Conservation (phyloP, 805 yeast species). For the Yarrowia bubula region DNA sequence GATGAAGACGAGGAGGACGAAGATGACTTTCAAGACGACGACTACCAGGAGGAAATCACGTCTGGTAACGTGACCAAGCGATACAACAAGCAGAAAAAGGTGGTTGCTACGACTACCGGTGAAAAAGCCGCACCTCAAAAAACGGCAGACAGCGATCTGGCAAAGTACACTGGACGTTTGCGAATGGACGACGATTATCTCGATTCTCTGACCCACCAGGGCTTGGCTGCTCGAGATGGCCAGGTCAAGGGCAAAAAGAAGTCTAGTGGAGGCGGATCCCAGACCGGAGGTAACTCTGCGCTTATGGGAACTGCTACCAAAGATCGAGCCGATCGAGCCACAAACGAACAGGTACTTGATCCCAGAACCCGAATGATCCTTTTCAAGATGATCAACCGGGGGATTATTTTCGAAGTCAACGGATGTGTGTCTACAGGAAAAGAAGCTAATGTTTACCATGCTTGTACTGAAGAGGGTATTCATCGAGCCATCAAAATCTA, state of each 20-base stretch:
- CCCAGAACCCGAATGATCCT: slow-evolving; percentile 87
- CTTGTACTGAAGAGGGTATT: slow-evolving; percentile 44
- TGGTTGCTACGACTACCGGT: background rate
- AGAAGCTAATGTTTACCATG: slow-evolving; percentile 98
- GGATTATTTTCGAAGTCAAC: slow-evolving; percentile 77
- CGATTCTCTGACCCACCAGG: slow-evolving; percentile 25
- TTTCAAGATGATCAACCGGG: slow-evolving; percentile 76
- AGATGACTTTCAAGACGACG: background rate
- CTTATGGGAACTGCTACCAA: slow-evolving; percentile 32
- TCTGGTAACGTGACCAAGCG: slow-evolving; percentile 19
- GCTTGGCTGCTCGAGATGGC: slow-evolving; percentile 16
- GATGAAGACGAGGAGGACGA: background rate
- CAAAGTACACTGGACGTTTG: slow-evolving; percentile 31
- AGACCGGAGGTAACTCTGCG: slow-evolving; percentile 30
- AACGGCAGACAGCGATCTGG: slow-evolving; percentile 21
- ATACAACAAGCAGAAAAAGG: slow-evolving; percentile 21
- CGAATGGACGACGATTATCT: slow-evolving; percentile 32
- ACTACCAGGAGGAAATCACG: slow-evolving; percentile 4
- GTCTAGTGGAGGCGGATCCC: slow-evolving; percentile 31
- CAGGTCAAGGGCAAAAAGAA: slow-evolving; percentile 21
- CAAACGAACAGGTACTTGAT: slow-evolving; percentile 94
- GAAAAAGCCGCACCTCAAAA: background rate
- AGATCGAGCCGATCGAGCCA: slow-evolving; percentile 91
- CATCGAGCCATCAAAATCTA: slow-evolving; percentile 89
- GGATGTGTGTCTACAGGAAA: slow-evolving; percentile 97